These are phyloP conservation scores for Phytophthora rubi DNA, from an alignment of 352 stramenopile species.

Conservation along the genomic window DNA sequence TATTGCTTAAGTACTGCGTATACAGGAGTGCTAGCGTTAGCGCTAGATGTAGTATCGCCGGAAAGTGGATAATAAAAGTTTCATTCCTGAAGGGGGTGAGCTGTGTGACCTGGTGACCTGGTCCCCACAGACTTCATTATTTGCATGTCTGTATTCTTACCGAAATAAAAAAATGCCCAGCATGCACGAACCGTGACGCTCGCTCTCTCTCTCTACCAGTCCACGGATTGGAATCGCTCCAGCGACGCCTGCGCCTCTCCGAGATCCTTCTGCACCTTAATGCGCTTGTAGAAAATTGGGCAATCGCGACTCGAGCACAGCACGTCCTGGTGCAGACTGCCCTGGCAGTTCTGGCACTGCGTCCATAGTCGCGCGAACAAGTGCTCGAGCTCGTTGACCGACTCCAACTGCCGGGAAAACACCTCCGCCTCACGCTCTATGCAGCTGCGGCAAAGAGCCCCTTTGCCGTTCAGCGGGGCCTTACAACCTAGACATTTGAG, in stretches of 20 bases:
- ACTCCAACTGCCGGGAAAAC: conserved; percentile 94
- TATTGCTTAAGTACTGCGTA: too few relatives aligned
- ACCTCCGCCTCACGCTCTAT: conserved; percentile 93
- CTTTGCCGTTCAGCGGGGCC: conserved; percentile 89
- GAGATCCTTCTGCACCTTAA: conserved; percentile 99
- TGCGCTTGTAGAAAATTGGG: conserved; percentile 99
- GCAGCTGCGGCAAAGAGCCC: conserved; percentile 95
- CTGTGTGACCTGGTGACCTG: too few relatives aligned
- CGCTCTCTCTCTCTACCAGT: conserved; percentile 51
- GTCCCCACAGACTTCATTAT: neutral
- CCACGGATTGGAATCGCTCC: conserved; percentile 93
- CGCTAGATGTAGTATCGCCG: too few relatives aligned
- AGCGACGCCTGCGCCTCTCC: conserved; percentile 93
- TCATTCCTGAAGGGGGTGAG: too few relatives aligned
- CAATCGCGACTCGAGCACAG: conserved; percentile 98
- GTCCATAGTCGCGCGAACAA: conserved; percentile 97
- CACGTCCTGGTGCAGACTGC: conserved; percentile 95
- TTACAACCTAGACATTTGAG: conserved; percentile 98
- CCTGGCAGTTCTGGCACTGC: conserved; percentile 98
- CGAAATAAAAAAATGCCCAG: conserved; percentile 1
- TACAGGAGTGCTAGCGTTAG: neutral
- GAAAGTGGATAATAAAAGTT: too few relatives aligned
- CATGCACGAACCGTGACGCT: conserved; percentile 2
- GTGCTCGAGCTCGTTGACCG: conserved; percentile 94
- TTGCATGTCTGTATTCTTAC: conserved; percentile 10